These are phyloP conservation scores for Arabidopsis lyrata DNA, from an alignment of 441 rosid genomes.

Conservation along the genomic window DNA sequence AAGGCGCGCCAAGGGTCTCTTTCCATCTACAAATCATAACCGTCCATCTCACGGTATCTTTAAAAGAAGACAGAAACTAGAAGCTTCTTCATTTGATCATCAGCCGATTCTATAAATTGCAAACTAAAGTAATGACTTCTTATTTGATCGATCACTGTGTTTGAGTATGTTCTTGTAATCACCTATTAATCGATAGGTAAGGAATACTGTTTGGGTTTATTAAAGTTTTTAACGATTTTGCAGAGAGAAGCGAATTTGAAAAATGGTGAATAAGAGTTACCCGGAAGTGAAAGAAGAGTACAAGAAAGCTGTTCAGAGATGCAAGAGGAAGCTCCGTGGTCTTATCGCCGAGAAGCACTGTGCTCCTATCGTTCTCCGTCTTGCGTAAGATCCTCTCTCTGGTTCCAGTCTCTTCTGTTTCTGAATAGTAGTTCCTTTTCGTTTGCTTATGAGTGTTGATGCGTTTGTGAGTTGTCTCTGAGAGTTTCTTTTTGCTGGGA, in stretches of 20 bases:
- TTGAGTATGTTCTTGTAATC: not conserved
- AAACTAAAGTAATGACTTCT: not conserved
- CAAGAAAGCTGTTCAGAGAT: slow-evolving; percentile 50
- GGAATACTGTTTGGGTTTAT: not conserved
- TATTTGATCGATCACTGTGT: not conserved
- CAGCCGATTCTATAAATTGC: slow-evolving; percentile 9
- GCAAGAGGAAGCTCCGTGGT: slow-evolving; percentile 63
- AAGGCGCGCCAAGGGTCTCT: slow-evolving; percentile 37
- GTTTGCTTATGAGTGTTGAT: not conserved
- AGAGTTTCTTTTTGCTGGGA: not conserved
- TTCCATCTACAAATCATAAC: slow-evolving; percentile 9
- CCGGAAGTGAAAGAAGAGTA: slow-evolving; percentile 61
- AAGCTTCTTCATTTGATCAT: slow-evolving; percentile 37
- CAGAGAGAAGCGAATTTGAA: slow-evolving; percentile 8
- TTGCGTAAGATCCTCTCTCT: slow-evolving; percentile 49
- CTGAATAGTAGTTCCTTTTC: not conserved
- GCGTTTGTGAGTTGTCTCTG: not conserved
- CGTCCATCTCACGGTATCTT: slow-evolving; percentile 8
- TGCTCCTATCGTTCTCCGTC: slow-evolving; percentile 64
- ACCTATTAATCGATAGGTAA: not conserved
- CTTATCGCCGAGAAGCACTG: slow-evolving; percentile 66
- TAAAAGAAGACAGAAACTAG: slow-evolving; percentile 18
- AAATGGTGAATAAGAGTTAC: slow-evolving; percentile 57
- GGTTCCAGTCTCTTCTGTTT: not conserved
- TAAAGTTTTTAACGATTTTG: not conserved